A percentile compares a stretch with the other conserved stretches of the same genome.
Evolutionary conservation across 495 filamentous ascomycete species (phyloP).

Genomic region (Monascus purpureus): DNA sequence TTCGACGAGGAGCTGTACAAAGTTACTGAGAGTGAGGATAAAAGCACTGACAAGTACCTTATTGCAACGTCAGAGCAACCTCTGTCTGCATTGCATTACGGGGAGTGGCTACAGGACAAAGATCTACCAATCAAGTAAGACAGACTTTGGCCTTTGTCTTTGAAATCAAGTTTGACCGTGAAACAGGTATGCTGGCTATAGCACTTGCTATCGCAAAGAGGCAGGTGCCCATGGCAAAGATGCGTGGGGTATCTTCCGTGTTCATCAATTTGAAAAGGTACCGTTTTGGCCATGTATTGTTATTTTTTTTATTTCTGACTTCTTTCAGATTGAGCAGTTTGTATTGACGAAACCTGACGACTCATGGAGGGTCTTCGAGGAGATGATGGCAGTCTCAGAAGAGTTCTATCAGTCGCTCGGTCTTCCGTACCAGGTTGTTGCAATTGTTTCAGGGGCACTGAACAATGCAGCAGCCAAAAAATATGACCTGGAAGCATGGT

Average conservation of each 20-base stretch:
- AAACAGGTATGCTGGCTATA: conserved; percentile 71
- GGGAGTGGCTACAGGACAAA: conserved; percentile 79
- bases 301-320: conserved; percentile 2
- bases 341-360: conserved; percentile 87
- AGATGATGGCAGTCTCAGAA: conserved; percentile 82
- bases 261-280: conserved; percentile 96
- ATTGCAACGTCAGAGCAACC: conserved; percentile 97
- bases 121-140: conserved; percentile 73
- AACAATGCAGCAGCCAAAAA: conserved; percentile 94
- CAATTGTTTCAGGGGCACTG: conserved; percentile 87
- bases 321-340: conserved; percentile 70
- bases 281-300: conserved; percentile 2
- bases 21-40: conserved; percentile 65
- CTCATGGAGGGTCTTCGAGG: conserved; percentile 83
- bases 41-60: conserved; percentile 84
- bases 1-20: conserved; percentile 98
- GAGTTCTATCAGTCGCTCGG: conserved; percentile 87
- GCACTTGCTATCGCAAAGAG: conserved; percentile 90
- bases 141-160: background rate
- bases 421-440: conserved; percentile 78
- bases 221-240: conserved; percentile 86
- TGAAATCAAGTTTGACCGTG: background rate
- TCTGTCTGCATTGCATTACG: conserved; percentile 77
- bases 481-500: conserved; percentile 94
- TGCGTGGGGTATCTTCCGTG: conserved; percentile 95